Percentiles rank a stretch among this genome's conserved stretches.
Conservation (phyloP, 2,329 filamentous ascomycete genomes). For the Verticillium nubilum region DNA sequence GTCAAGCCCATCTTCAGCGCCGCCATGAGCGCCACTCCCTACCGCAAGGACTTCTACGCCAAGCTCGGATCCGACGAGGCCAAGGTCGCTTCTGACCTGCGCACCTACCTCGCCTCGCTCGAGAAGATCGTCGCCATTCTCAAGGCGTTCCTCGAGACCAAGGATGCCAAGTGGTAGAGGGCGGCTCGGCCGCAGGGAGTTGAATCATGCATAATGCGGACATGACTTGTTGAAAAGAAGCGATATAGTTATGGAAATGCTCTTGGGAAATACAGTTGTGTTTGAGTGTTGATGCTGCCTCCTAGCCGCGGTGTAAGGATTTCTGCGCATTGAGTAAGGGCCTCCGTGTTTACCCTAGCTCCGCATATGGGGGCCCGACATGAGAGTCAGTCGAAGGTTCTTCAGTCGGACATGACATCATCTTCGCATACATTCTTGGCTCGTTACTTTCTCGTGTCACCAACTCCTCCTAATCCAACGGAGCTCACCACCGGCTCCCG, state of each 20-base stretch:
- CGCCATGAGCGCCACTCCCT: constrained; percentile 89
- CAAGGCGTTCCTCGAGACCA: constrained; percentile 49
- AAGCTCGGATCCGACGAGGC: constrained; percentile 69
- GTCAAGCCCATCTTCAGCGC: constrained; percentile 89
- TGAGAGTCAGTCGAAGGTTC: too few species aligned
- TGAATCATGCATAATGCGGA: neutral
- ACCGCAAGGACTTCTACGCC: constrained; percentile 86
- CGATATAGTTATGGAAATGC: neutral
- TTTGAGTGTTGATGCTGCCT: neutral
- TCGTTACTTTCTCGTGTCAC: too few species aligned
- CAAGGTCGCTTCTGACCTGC: constrained; percentile 59
- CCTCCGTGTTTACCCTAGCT: too few species aligned
- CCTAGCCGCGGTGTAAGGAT: too few species aligned
- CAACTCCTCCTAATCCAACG: too few species aligned
- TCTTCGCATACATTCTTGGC: too few species aligned
- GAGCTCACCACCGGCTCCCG: too few species aligned
- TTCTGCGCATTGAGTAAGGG: too few species aligned
- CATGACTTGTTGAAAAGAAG: neutral
- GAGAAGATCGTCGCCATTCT: constrained; percentile 76
- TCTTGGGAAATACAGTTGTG: neutral
- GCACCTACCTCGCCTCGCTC: constrained; percentile 68
- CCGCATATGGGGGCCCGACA: too few species aligned
- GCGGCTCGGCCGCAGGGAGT: neutral
- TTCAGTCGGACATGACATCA: too few species aligned
- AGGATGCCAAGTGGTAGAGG: constrained; percentile 53